Percentiles rank a stretch among this genome's conserved stretches.
Evolutionary conservation across 352 stramenopile genomes (phyloP).

Genomic region (Globisporangium emineosum): DNA sequence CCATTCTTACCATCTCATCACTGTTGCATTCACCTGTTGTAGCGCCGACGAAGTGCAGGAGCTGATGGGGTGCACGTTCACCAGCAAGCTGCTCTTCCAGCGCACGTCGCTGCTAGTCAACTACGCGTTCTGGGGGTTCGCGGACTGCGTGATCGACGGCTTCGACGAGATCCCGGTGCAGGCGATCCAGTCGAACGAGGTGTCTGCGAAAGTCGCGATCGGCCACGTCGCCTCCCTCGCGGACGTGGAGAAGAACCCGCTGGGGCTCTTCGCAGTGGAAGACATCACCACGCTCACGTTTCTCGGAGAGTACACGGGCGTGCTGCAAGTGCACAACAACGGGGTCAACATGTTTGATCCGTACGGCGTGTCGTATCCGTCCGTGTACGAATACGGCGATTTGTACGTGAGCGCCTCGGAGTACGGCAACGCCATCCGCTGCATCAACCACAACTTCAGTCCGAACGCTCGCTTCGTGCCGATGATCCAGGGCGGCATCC

Average conservation of each 20-base stretch:
- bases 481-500: constrained; percentile 60
- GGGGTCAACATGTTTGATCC: constrained; percentile 44
- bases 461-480: constrained; percentile 64
- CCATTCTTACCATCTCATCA: not conserved
- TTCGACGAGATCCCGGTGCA: constrained; percentile 41
- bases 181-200: constrained; percentile 20
- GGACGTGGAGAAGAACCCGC: constrained; percentile 39
- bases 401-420: constrained; percentile 67
- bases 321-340: constrained; percentile 49
- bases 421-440: constrained; percentile 75
- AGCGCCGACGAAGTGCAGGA: constrained; percentile 43
- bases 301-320: constrained; percentile 66
- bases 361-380: constrained; percentile 74
- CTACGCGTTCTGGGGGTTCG: constrained; percentile 78
- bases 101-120: constrained; percentile 62
- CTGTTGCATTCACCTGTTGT: not conserved
- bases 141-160: constrained; percentile 42
- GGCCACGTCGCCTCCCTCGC: constrained; percentile 50
- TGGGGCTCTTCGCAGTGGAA: constrained; percentile 63
- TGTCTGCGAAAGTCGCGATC: constrained; percentile 50
- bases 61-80: constrained; percentile 74
- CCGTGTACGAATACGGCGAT: constrained; percentile 57
- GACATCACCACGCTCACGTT: constrained; percentile 42
- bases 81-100: constrained; percentile 71
- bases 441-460: constrained; percentile 68